Evolutionary conservation across 805 yeast species (phyloP).

Genomic region (Brettanomyces anomalus): DNA sequence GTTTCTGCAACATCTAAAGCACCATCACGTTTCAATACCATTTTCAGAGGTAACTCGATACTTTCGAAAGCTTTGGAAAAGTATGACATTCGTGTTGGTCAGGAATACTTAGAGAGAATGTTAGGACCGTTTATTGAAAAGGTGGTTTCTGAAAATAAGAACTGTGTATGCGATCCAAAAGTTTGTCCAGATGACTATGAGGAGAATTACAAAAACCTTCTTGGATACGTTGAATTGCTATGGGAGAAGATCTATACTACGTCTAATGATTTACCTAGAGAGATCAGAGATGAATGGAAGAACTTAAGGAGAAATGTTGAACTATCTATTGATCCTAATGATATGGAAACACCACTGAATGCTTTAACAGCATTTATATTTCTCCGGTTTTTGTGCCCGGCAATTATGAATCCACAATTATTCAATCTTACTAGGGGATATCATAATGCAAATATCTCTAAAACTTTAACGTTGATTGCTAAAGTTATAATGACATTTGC

Average conservation of each 20-base stretch:
- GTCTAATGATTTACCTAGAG: slow-evolving; percentile 65
- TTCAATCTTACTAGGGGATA: slow-evolving; percentile 65
- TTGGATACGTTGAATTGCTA: slow-evolving; percentile 36
- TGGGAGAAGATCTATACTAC: slow-evolving; percentile 63
- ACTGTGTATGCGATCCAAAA: slow-evolving; percentile 77
- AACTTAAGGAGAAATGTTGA: slow-evolving; percentile 58
- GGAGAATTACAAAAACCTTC: slow-evolving; percentile 31
- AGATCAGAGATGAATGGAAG: slow-evolving; percentile 55
- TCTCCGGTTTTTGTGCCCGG: slow-evolving; percentile 82
- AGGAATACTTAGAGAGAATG: slow-evolving; percentile 63
- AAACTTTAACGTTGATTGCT: slow-evolving; percentile 75
- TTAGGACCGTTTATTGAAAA: slow-evolving; percentile 60
- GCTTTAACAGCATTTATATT: slow-evolving; percentile 80
- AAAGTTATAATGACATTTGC: slow-evolving; percentile 74
- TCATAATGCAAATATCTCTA: slow-evolving; percentile 60
- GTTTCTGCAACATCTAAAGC: not conserved
- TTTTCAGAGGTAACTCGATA: slow-evolving; percentile 81
- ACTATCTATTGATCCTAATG: slow-evolving; percentile 46
- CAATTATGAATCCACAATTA: slow-evolving; percentile 80
- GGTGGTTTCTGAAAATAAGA: slow-evolving; percentile 38
- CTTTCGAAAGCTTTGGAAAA: slow-evolving; percentile 75
- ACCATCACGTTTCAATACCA: slow-evolving; percentile 31
- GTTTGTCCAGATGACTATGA: slow-evolving; percentile 26
- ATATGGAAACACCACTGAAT: slow-evolving; percentile 44
- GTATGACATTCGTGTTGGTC: slow-evolving; percentile 69